Base-by-base conservation (phyloP, 257 asterid genomes). In the Penstemon davidsonii region DNA sequence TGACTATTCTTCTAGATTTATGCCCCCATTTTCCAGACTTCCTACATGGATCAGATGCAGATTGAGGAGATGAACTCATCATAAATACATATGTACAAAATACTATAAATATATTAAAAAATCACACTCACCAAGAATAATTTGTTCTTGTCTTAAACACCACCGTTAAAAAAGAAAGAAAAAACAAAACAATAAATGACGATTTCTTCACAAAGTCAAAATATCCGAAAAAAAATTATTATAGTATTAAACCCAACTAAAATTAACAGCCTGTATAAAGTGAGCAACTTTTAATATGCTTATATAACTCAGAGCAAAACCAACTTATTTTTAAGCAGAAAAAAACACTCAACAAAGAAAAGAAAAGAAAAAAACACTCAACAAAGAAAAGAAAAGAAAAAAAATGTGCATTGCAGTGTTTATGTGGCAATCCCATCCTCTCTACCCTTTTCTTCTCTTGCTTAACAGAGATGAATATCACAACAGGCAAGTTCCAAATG, bases 391-490 rank as follows among this genome's bases (percentile, higher is more conserved):
- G n/a, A 4, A 61, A 39, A 41, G n/a, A n/a, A 38, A 15, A 49
- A 81, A 64, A 69, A 87, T 86, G 93, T 88, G 94, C 66, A 88
- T 88, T 69, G 79, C 86, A 37, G 91, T 78, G 73, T 88, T 86
- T 60, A 42, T 86, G 77, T 86, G 96, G 96, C 86, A 86, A 79
- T 60, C 85, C 39, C 87, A 84, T 44, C 81, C 89, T 69, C 52
- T 63, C 11, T 86, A 88, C 74, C 92, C 94, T 42, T 83, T 86
- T 11, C 76, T 88, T 47, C 86, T 88, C 52, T 80, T 88, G 78
- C 89, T 82, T 18, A 88, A 88, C 76, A 84, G 96, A 70, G 91
- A 88, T 80, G 96, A 88, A 76, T 88, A 82, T 65, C 96, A 88
- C 78, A 78, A 76, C 70, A 82, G 96, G 88, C 75, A 83, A 77